A percentile compares a stretch with the other conserved stretches of the same genome.
phyloP scores from a whole-genome alignment of 768 basidiomycete species.

The Suillus subaureus region DNA sequence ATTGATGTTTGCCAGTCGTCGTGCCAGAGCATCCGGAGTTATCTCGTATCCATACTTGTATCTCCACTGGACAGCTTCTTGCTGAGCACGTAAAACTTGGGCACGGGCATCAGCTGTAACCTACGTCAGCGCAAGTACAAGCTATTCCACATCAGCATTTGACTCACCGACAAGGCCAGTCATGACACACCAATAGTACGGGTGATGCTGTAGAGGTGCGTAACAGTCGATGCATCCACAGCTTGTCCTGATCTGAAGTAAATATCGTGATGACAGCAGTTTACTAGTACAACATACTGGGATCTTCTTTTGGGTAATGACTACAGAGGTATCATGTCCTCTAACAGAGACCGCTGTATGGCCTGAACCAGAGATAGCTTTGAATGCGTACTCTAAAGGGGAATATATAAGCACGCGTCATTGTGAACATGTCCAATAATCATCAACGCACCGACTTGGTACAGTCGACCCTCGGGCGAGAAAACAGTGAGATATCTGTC shows the following conservation, averaged over 20 bases:
- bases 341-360: constrained; percentile 92
- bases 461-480: constrained; percentile 95
- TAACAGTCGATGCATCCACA: constrained; percentile 92
- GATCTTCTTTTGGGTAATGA: constrained; percentile 98
- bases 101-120: constrained; percentile 84
- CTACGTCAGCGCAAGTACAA: constrained; percentile 2
- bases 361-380: constrained; percentile 96
- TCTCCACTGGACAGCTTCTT: constrained; percentile 89
- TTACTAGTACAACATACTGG: constrained; percentile 63
- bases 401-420: constrained; percentile 16
- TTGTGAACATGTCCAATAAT: not conserved
- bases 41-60: constrained; percentile 99
- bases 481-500: constrained; percentile 92
- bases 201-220: constrained; percentile 95
- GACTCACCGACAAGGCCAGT: constrained; percentile 89
- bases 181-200: constrained; percentile 96
- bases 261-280: constrained; percentile 6
- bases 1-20: constrained; percentile 95
- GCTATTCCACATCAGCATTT: not conserved
- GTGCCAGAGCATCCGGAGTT: constrained; percentile 93
- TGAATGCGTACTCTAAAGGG: constrained; percentile 93
- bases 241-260: constrained; percentile 74
- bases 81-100: constrained; percentile 83
- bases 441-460: constrained; percentile 87
- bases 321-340: constrained; percentile 92